Evolutionary conservation across 768 basidiomycete genomes (phyloP).

Genomic region (Hydnomerulius pinastri): DNA sequence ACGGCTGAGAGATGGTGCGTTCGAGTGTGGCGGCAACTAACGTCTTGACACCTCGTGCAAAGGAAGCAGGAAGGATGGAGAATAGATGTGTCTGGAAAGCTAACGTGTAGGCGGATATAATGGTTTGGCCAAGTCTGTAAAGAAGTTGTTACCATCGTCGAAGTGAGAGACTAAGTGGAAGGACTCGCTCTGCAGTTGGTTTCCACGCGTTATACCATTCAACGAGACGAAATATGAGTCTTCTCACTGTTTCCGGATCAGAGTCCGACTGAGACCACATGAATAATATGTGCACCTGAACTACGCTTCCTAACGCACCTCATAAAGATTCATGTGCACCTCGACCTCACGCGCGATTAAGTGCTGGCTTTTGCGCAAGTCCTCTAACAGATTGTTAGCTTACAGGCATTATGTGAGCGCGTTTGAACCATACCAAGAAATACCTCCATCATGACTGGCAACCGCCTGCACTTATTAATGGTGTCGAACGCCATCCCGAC

Average conservation of each 20-base stretch:
- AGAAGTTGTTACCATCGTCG: conserved; percentile 10
- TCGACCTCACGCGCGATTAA: conserved; percentile 64
- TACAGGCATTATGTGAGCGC: not conserved
- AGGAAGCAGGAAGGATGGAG: conserved; percentile 67
- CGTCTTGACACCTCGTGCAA: conserved; percentile 66
- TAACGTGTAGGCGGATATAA: conserved; percentile 62
- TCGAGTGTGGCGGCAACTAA: conserved; percentile 61
- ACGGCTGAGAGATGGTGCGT: conserved; percentile 21
- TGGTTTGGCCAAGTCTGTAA: conserved; percentile 59
- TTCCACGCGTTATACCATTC: conserved; percentile 81
- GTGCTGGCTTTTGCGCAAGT: conserved; percentile 58
- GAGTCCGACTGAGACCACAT: conserved; percentile 39
- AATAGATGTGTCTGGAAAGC: conserved; percentile 77
- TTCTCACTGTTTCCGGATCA: conserved; percentile 50
- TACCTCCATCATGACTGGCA: conserved; percentile 66
- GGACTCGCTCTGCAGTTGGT: conserved; percentile 61
- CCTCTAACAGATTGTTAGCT: conserved; percentile 43
- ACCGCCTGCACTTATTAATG: conserved; percentile 57
- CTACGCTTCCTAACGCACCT: conserved; percentile 42
- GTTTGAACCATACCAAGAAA: conserved; percentile 58
- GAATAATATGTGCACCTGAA: not conserved
- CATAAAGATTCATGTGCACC: conserved; percentile 58
- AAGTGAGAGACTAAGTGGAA: not conserved
- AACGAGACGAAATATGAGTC: conserved; percentile 58
- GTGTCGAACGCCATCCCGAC: conserved; percentile 59